These are phyloP conservation scores for Diaporthe sp. DNA, from an alignment of 2,329 filamentous ascomycete genomes.

Conservation along the genomic window DNA sequence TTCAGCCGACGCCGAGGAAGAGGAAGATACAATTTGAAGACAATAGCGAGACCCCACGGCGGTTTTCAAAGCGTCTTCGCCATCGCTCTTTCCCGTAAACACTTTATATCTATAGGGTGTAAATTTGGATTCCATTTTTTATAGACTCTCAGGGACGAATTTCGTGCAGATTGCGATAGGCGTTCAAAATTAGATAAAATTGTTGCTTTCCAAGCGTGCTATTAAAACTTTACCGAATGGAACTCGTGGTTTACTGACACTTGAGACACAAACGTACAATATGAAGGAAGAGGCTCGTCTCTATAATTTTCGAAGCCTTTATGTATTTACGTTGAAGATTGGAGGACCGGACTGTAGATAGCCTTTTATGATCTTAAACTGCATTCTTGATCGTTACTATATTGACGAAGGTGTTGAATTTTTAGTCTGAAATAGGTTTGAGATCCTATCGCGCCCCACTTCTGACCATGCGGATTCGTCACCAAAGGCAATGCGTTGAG, in stretches of 20 bases:
- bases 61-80: not conserved
- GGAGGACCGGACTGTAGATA: not conserved
- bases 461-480: not conserved
- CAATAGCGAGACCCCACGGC: not conserved
- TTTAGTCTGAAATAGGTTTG: not conserved
- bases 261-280: not conserved
- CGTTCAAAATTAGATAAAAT: not conserved
- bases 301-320: not conserved
- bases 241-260: not conserved
- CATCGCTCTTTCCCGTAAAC: not conserved
- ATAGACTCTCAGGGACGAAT: not conserved
- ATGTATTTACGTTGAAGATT: not conserved
- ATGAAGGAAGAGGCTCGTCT: not conserved
- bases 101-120: not conserved
- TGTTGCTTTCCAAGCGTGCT: not conserved
- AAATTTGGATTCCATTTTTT: not conserved
- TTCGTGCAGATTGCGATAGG: too few relatives aligned
- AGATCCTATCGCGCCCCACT: not conserved
- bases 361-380: not conserved
- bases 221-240: not conserved
- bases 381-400: not conserved
- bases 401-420: not conserved
- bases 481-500: not conserved
- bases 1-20: not conserved
- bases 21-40: not conserved